These are phyloP conservation scores for Rhodamnia rubescens DNA, from an alignment of 345 rosid species.

Conservation along the genomic window DNA sequence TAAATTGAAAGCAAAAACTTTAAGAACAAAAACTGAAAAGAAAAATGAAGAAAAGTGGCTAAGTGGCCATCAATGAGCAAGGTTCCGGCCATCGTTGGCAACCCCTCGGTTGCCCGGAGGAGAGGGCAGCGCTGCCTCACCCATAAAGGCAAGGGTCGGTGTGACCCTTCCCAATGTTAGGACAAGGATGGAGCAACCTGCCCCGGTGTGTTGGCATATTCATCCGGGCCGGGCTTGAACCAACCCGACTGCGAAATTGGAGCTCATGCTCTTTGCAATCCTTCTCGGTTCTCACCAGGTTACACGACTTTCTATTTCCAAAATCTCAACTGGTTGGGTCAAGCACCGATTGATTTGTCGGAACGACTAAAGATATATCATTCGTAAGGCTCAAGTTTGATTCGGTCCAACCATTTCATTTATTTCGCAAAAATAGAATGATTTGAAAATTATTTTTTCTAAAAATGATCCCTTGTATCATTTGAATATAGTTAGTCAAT, in stretches of 20 bases:
- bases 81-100: background rate
- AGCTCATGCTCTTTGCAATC: background rate
- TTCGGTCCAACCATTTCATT: background rate
- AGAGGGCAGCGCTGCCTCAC: background rate
- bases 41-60: background rate
- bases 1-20: too few species aligned
- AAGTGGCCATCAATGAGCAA: background rate
- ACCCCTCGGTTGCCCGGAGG: background rate
- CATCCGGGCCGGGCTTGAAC: background rate
- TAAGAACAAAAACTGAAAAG: background rate
- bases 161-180: background rate
- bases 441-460: background rate
- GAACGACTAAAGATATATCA: background rate
- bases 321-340: background rate
- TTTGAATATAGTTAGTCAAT: rapidly evolving
- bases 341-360: background rate
- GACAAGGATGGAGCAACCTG: background rate
- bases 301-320: background rate
- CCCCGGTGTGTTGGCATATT: background rate
- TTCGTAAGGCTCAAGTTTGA: background rate
- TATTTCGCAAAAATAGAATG: background rate
- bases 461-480: rapidly evolving
- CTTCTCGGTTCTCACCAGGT: background rate
- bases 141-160: background rate
- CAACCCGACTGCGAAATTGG: background rate